Evolutionary conservation across 768 basidiomycete genomes (phyloP).

Genomic region (Gelatoporia subvermispora): DNA sequence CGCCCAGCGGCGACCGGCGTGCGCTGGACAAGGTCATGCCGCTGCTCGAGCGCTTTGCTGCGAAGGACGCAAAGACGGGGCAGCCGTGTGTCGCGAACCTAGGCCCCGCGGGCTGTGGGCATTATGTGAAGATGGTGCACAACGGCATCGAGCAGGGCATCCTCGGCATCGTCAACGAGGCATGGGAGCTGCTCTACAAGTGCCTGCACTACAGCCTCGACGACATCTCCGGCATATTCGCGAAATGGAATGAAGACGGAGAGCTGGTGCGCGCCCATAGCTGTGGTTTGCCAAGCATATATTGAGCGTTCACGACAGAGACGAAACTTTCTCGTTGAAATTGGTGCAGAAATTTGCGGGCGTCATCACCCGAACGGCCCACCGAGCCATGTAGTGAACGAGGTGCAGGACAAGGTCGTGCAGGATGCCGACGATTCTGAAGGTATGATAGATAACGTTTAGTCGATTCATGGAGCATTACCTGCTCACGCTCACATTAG

Average conservation of each 20-base stretch:
- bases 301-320: conserved; percentile 11
- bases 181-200: conserved; percentile 18
- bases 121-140: conserved; percentile 23
- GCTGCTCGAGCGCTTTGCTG: conserved; percentile 13
- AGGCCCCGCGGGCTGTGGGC: conserved; percentile 16
- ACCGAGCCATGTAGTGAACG: conserved; percentile 13
- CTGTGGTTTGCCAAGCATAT: too few relatives aligned
- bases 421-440: conserved; percentile 19
- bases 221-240: conserved; percentile 11
- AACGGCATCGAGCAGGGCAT: conserved; percentile 24
- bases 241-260: conserved; percentile 10
- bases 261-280: conserved; percentile 12
- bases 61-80: conserved; percentile 14
- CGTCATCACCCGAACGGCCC: conserved; percentile 10
- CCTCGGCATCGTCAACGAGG: conserved; percentile 13
- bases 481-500: neutral
- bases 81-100: conserved; percentile 14
- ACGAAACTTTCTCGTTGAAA: conserved; percentile 16
- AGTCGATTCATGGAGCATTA: neutral
- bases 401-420: conserved; percentile 19
- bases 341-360: conserved; percentile 19
- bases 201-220: conserved; percentile 13
- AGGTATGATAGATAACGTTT: neutral
- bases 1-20: conserved; percentile 14
- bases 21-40: conserved; percentile 16